These are phyloP conservation scores for Pleurotus platypus DNA, from an alignment of 768 basidiomycete genomes.

Conservation along the genomic window DNA sequence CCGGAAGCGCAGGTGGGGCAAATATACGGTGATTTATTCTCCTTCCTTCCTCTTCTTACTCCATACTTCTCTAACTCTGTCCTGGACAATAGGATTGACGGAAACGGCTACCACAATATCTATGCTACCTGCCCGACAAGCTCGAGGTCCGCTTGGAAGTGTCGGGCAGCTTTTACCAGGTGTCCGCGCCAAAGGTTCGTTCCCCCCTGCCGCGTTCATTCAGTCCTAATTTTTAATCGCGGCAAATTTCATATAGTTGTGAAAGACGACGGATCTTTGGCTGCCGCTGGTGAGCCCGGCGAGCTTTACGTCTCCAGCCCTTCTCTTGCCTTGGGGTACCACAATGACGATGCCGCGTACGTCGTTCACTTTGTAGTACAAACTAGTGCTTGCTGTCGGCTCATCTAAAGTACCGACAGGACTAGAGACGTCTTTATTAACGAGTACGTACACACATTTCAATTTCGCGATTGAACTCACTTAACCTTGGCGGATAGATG, in stretches of 20 bases:
- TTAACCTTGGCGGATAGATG: constrained; percentile 34
- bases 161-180: constrained; percentile 5
- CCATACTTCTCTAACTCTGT: neutral
- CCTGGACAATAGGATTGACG: constrained; percentile 19
- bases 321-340: constrained; percentile 38
- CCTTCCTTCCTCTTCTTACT: neutral
- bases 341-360: constrained; percentile 49
- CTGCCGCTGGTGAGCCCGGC: constrained; percentile 40
- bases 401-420: constrained; percentile 25
- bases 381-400: too few species aligned
- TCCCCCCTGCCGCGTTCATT: constrained; percentile 3
- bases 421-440: constrained; percentile 57
- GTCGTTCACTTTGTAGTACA: constrained; percentile 16
- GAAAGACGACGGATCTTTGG: constrained; percentile 41
- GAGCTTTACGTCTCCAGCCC: constrained; percentile 46
- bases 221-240: neutral
- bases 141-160: constrained; percentile 37
- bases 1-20: constrained; percentile 56
- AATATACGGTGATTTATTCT: constrained; percentile 44
- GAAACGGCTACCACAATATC: constrained; percentile 42
- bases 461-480: neutral
- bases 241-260: constrained; percentile 22
- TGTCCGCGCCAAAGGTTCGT: constrained; percentile 4
- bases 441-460: constrained; percentile 37
- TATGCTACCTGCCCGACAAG: constrained; percentile 39